These are phyloP conservation scores for Diversispora eburnea DNA, from an alignment of 192 early-diverging fungal species.

Conservation along the genomic window DNA sequence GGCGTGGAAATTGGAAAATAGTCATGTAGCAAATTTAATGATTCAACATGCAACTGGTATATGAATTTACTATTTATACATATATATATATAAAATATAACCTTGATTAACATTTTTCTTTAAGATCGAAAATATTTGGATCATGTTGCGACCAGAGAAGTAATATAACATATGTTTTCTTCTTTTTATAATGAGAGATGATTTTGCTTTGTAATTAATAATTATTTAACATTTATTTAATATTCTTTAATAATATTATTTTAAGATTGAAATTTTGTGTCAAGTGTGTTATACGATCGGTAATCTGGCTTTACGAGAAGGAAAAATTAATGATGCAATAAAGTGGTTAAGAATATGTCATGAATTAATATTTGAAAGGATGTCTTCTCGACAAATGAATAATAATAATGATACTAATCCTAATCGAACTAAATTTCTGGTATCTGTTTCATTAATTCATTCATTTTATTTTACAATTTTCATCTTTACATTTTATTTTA, in stretches of 20 bases:
- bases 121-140: conserved; percentile 14
- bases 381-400: background rate
- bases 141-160: conserved; percentile 2
- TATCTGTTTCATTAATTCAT: no score
- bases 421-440: no score
- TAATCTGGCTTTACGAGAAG: conserved; percentile 17
- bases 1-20: conserved; percentile 28
- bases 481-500: no score
- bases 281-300: conserved; percentile 26
- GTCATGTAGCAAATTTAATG: conserved; percentile 28
- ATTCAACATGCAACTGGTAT: conserved; percentile 28
- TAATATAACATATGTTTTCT: background rate
- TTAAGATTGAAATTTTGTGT: conserved; percentile 23
- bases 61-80: background rate
- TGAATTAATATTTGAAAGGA: conserved; percentile 2
- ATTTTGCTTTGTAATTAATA: no score
- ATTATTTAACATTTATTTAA: background rate
- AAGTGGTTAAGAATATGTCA: conserved; percentile 28
- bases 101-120: background rate
- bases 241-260: background rate
- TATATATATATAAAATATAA: background rate
- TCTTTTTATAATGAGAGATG: background rate
- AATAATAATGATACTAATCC: no score
- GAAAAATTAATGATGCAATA: conserved; percentile 21
- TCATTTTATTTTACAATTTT: no score